Evolutionary conservation across 2,329 filamentous ascomycete species (phyloP), one percentile per base, ranked within the genome.

Genomic region (Cladophialophora exuberans): DNA sequence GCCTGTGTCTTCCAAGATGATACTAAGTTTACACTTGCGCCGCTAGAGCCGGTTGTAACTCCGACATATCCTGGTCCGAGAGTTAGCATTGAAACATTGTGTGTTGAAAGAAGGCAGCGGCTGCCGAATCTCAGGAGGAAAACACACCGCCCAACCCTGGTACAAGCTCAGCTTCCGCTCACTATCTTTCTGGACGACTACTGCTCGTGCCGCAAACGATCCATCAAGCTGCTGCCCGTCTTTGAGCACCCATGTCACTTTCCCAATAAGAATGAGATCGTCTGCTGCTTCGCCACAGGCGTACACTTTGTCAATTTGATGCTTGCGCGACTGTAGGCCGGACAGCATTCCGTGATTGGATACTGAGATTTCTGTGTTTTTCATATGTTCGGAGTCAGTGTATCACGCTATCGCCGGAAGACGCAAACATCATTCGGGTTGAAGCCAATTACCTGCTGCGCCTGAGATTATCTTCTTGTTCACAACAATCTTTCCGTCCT

Each of bases 111-210:
- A 39, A 39, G 35, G 7, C 7, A 7, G 7, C 7, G 28, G 13
- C 13, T 31, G 28, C 6, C 28, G 13, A 7, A 7, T 13, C 13
- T 13, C 28, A 31, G 13, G 28, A 31, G 28, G 28, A 6, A 31
- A 39, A 47, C 43, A 10, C 25, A 46, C 43, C 43, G 25, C 22
- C 43, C 43, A 47, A 7, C 6, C 43, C 26, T 47, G 43, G 28
- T 31, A 47, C 23, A 47, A 35, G 6, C 33, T 31, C 43, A 47
- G 33, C 43, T n/a, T 31, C 7, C 13, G 43, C 26, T 6, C 5
- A 15, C 5, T 28, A 7, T 3, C 23, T 3, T 11, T 7, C 28
- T 31, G 28, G 13, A 7, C 28, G 10, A 47, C 43, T 3, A 47
- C 23, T 3, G 28, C 25, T 13, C 43, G 2, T 5, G 43, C 43